Base-by-base conservation (phyloP, 2,329 filamentous ascomycete species). In the Chaetomium globosum region DNA sequence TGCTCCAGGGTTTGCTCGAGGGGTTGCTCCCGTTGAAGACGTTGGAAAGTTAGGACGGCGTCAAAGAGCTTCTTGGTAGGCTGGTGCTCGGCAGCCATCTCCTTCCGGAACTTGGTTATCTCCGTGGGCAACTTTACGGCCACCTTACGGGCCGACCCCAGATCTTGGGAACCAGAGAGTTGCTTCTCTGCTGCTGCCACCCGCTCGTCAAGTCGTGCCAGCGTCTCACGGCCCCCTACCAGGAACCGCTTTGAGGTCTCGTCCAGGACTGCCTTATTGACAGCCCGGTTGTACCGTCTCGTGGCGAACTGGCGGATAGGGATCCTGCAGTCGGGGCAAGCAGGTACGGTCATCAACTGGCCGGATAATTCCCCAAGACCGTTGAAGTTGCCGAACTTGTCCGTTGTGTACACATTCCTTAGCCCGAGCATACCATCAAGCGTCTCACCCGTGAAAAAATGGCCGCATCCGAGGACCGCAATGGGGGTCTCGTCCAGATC, bases 181-280 rank as follows among this genome's bases (percentile, higher is more conserved):
- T 67, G 36, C 2, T 71, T 62, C 30, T 77, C 66, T 2, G 69
- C 61, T 2, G 57, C 33, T 1, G 71, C 56, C 9, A 83, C 69
- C 23, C 69, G 65, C 1, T 54, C 19, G 19, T 67, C 64, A 1
- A 73, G 66, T 10, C 76, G 66, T 1, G 77, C 76, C 8, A 87
- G 75, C 3, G 76, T 71, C 0, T 78, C 67, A 64, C 79, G 82
- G 10, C 76, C 70, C 7, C 67, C 70, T 8, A 63, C 71, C n/a
- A 88, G 81, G 71, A 90, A 87, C 67, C 85, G 87, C 75, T 88
- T 89, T 0, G 85, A 86, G 0, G 83, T 79, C 71, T 89, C 84
- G 61, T 90, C 86, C 0, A 91, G 78, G 7, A 87, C 76, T 0
- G 83, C 85, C 4, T 83, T 80, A 43, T 85, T 81, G 31, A 89